A percentile compares a stretch with the other conserved stretches of the same genome.
Conservation (phyloP, 257 asterid species). For the Eustoma russellianum region DNA sequence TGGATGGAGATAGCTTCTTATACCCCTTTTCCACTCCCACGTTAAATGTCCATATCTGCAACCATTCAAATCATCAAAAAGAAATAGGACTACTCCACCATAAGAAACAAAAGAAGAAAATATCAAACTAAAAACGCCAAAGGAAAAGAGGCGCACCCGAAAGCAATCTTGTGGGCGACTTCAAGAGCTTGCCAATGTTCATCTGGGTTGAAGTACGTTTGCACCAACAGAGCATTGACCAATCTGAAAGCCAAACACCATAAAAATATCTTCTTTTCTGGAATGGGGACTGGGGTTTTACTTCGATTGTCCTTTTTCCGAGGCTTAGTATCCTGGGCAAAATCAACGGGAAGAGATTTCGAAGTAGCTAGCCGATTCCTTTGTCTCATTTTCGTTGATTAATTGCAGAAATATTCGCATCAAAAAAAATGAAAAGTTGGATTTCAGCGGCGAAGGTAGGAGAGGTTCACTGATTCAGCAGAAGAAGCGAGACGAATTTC, state of each 20-base stretch:
- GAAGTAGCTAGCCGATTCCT: conserved; percentile 25
- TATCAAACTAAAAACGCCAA: background rate
- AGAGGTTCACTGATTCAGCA: background rate
- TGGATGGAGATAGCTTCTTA: conserved; percentile 91
- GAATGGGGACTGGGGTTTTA: conserved; percentile 8
- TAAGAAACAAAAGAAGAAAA: conserved; percentile 2
- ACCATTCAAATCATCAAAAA: background rate
- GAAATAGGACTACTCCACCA: background rate
- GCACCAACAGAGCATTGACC: conserved; percentile 58
- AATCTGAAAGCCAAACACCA: conserved; percentile 34
- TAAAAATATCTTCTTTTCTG: conserved; percentile 28
- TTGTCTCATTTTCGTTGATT: conserved; percentile 16
- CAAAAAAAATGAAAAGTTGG: background rate
- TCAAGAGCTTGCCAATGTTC: conserved; percentile 98
- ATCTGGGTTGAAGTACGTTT: conserved; percentile 93
- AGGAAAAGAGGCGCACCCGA: conserved; percentile 38
- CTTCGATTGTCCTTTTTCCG: conserved; percentile 1
- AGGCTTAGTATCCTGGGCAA: background rate
- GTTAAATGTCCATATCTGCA: conserved; percentile 82
- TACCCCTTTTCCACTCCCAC: conserved; percentile 80
- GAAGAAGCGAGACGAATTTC: background rate
- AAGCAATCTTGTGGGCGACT: conserved; percentile 59
- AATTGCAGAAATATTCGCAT: background rate
- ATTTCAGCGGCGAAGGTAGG: background rate
- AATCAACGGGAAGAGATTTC: background rate